Conservation (phyloP, 2,329 filamentous ascomycete genomes). For the Aspergillus flavus region DNA sequence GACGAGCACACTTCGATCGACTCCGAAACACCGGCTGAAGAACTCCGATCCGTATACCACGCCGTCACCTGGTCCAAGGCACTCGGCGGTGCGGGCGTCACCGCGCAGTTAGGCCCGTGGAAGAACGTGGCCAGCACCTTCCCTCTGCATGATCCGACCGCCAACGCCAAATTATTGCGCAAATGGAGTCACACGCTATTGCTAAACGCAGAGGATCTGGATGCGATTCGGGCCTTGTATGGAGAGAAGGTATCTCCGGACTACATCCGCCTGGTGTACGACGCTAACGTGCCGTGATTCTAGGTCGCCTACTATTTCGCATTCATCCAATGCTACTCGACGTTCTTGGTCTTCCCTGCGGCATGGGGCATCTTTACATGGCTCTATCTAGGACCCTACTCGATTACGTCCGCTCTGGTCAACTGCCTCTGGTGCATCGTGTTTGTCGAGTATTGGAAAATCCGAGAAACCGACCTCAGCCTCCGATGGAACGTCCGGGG, state of each 20-base stretch:
- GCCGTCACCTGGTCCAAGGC: slow-evolving; percentile 74
- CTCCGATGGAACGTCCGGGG: slow-evolving; percentile 87
- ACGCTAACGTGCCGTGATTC: not conserved
- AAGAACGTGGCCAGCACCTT: slow-evolving; percentile 64
- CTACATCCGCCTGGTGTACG: not conserved
- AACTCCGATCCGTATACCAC: slow-evolving; percentile 83
- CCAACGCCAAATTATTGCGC: slow-evolving; percentile 76
- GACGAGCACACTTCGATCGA: slow-evolving; percentile 73
- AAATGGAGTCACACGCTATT: slow-evolving; percentile 68
- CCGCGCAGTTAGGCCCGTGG: slow-evolving; percentile 68
- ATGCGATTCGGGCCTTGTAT: slow-evolving; percentile 74
- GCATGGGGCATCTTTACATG: slow-evolving; percentile 75
- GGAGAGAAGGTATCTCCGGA: slow-evolving; percentile 62
- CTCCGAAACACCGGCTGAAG: slow-evolving; percentile 83
- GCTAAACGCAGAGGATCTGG: slow-evolving; percentile 68
- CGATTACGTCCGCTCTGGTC: slow-evolving; percentile 74
- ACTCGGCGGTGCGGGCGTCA: slow-evolving; percentile 79
- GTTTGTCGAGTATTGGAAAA: slow-evolving; percentile 96
- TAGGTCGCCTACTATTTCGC: slow-evolving; percentile 93
- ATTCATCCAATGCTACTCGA: slow-evolving; percentile 88
- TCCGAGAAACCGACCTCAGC: slow-evolving; percentile 82
- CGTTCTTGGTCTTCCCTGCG: slow-evolving; percentile 80
- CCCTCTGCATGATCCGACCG: slow-evolving; percentile 73
- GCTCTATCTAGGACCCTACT: slow-evolving; percentile 83
- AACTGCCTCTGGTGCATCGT: slow-evolving; percentile 85